Percentiles rank a stretch among this genome's conserved stretches.
phyloP scores from a whole-genome alignment of 805 yeast species.

The Candida tallmaniae region DNA sequence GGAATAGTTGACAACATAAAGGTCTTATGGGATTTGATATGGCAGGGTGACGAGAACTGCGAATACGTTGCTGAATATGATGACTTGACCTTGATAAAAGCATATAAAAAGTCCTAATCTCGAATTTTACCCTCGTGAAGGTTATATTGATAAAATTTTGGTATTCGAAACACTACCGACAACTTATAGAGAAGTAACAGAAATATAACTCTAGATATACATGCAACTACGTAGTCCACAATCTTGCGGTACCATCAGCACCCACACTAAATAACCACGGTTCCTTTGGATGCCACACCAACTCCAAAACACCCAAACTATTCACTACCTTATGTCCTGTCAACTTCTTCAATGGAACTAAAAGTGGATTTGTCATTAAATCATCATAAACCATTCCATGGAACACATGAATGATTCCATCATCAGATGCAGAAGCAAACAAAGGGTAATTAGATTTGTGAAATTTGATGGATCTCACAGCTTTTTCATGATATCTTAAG shows the following conservation, averaged over 20 bases:
- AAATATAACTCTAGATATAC: constrained; percentile 3
- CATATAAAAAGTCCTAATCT: not conserved
- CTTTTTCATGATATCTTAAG: constrained; percentile 88
- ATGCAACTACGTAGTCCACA: constrained; percentile 77
- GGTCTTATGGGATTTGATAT: constrained; percentile 17
- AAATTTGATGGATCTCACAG: constrained; percentile 83
- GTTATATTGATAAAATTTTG: constrained; percentile 1
- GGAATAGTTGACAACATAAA: constrained; percentile 40
- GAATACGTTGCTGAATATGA: constrained; percentile 23
- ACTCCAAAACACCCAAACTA: constrained; percentile 81
- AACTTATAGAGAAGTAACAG: constrained; percentile 1
- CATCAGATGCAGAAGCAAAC: constrained; percentile 93
- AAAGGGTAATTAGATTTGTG: constrained; percentile 84
- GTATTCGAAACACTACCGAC: not conserved
- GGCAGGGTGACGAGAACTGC: constrained; percentile 19
- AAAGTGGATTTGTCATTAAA: constrained; percentile 88
- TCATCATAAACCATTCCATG: constrained; percentile 96
- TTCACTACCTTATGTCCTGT: constrained; percentile 80
- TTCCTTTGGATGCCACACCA: constrained; percentile 95
- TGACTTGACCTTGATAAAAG: not conserved
- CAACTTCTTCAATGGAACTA: constrained; percentile 92
- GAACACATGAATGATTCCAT: constrained; percentile 88
- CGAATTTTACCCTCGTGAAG: no score
- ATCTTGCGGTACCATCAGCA: constrained; percentile 91
- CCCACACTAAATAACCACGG: constrained; percentile 98